A percentile compares a stretch with the other conserved stretches of the same genome.
Evolutionary conservation across 2,329 filamentous ascomycete species (phyloP).

Genomic region (Mariannaea sp.): DNA sequence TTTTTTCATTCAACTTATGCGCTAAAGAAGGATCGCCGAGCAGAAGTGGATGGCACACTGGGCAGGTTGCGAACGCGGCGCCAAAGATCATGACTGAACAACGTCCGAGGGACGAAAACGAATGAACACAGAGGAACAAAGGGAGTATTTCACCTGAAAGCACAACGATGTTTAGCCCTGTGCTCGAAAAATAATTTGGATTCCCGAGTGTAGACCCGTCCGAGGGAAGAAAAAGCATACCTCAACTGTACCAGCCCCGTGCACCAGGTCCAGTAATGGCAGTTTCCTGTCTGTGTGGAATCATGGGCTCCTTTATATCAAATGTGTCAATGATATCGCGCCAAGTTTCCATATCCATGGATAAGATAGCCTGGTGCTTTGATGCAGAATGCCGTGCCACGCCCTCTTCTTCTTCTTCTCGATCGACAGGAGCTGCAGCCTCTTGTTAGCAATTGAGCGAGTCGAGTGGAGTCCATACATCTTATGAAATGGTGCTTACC

Average conservation of each 20-base stretch:
- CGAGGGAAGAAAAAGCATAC: no score
- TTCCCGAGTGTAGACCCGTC: not conserved
- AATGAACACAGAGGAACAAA: no score
- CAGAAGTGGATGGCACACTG: no score
- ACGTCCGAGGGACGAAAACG: no score
- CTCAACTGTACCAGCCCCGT: conserved; percentile 68
- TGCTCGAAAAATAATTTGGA: not conserved
- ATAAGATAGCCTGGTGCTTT: conserved; percentile 85
- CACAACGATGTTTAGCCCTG: no score
- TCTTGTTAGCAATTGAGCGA: conserved; percentile 23
- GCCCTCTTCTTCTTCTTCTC: conserved; percentile 54
- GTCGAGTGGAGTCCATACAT: no score
- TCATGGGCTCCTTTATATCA: conserved; percentile 78
- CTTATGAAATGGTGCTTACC: conserved; percentile 58
- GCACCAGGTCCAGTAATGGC: conserved; percentile 56
- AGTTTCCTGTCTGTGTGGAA: conserved; percentile 75
- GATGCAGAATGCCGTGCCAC: conserved; percentile 57
- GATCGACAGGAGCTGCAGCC: conserved; percentile 42
- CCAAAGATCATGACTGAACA: no score
- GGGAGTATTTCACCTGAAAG: no score
- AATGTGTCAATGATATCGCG: conserved; percentile 75
- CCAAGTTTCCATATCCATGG: conserved; percentile 87
- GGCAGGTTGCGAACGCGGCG: no score
- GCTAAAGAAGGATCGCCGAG: no score
- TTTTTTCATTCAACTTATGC: no score